phyloP scores from a whole-genome alignment of 352 stramenopile genomes.

The Globisporangium paddicum region DNA sequence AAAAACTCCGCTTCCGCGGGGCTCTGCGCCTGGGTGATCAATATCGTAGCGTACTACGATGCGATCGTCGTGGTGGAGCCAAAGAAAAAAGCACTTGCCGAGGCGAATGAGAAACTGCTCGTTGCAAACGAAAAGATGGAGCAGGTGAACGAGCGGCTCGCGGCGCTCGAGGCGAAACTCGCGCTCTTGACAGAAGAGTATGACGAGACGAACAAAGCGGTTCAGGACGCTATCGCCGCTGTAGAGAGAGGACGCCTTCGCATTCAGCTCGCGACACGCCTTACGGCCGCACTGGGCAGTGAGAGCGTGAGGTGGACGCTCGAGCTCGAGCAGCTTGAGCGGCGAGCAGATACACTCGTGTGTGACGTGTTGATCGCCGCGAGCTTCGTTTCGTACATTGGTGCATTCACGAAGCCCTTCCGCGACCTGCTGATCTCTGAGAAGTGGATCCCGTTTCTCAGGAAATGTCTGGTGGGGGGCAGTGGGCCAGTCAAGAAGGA shows the following conservation, averaged over 20 bases:
- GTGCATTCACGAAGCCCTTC: constrained; percentile 92
- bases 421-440: constrained; percentile 80
- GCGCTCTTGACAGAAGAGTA: constrained; percentile 74
- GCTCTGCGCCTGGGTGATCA: constrained; percentile 81
- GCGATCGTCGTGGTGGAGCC: constrained; percentile 93
- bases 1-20: constrained; percentile 78
- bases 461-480: constrained; percentile 39
- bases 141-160: constrained; percentile 86
- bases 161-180: constrained; percentile 86
- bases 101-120: constrained; percentile 76
- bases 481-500: constrained; percentile 14
- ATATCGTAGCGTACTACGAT: constrained; percentile 94
- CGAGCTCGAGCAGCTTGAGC: constrained; percentile 78
- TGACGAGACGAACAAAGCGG: constrained; percentile 84
- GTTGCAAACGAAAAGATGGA: constrained; percentile 86
- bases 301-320: constrained; percentile 91
- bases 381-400: constrained; percentile 93
- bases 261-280: constrained; percentile 89
- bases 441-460: constrained; percentile 87
- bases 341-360: constrained; percentile 71
- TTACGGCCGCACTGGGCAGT: constrained; percentile 89
- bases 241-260: constrained; percentile 85
- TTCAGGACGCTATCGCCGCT: constrained; percentile 84
- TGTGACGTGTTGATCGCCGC: constrained; percentile 90
- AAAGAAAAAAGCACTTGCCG: constrained; percentile 83